A percentile compares a stretch with the other conserved stretches of the same genome.
These are phyloP conservation scores for Hyaloscypha variabilis DNA, from an alignment of 495 filamentous ascomycete species.

Conservation along the genomic window DNA sequence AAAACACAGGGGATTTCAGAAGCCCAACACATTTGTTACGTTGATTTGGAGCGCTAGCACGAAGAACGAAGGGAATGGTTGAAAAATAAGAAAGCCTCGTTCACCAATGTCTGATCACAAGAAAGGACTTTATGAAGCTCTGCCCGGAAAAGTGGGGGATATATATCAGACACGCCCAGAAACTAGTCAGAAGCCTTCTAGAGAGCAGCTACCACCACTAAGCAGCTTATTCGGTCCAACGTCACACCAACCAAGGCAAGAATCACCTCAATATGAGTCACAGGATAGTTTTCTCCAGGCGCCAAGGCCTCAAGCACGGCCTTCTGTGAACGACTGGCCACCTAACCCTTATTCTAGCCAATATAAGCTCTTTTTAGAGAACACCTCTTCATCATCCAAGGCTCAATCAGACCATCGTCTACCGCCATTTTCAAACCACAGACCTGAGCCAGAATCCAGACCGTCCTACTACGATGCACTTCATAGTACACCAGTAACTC, in stretches of 20 bases:
- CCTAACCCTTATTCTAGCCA: conserved; percentile 19
- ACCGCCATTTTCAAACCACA: conserved; percentile 11
- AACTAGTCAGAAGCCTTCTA: conserved; percentile 30
- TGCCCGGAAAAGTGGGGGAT: conserved; percentile 18
- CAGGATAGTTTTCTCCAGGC: too few species aligned
- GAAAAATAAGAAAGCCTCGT: conserved; percentile 21
- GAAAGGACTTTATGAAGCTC: conserved; percentile 15
- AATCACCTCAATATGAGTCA: conserved; percentile 31
- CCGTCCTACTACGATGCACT: conserved; percentile 17
- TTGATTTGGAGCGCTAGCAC: too few species aligned
- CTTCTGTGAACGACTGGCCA: conserved; percentile 26
- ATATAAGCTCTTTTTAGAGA: conserved; percentile 25
- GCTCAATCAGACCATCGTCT: conserved; percentile 24
- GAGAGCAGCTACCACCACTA: conserved; percentile 53
- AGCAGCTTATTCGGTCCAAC: conserved; percentile 56
- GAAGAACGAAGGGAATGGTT: conserved; percentile 13
- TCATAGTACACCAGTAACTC: conserved; percentile 26
- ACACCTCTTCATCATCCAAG: conserved; percentile 33
- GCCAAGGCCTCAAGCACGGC: conserved; percentile 14
- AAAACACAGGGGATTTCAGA: too few species aligned
- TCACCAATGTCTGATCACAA: conserved; percentile 27
- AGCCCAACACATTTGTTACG: too few species aligned
- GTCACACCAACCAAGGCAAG: conserved; percentile 31
- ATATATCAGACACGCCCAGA: conserved; percentile 29
- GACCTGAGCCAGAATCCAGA: conserved; percentile 26